Conservation (phyloP, 768 basidiomycete species). For the Lactarius quietus region DNA sequence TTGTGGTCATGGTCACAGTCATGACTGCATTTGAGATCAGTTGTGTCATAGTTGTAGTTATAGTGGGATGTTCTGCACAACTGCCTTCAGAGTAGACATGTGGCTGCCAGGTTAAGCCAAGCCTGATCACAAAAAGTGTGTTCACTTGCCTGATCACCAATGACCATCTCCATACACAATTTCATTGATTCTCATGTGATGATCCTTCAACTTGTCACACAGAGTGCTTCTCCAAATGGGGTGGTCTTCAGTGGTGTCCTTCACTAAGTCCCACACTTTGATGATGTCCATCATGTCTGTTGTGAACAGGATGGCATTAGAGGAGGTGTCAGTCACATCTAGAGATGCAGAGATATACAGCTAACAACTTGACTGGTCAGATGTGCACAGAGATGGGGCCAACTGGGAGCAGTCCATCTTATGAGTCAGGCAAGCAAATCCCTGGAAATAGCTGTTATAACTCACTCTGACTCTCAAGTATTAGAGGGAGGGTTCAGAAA, state of each 20-base stretch:
- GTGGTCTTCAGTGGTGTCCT: conserved; percentile 40
- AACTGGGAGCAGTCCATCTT: conserved; percentile 45
- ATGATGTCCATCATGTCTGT: conserved; percentile 94
- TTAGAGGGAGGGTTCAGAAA: neutral
- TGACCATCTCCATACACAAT: conserved; percentile 60
- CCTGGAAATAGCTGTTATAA: conserved; percentile 41
- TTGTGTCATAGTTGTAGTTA: no score
- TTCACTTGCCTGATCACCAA: conserved; percentile 81
- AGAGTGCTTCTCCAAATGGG: conserved; percentile 51
- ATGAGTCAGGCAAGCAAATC: conserved; percentile 46
- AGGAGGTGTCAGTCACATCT: conserved; percentile 31
- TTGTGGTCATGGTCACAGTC: no score
- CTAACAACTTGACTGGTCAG: conserved; percentile 80
- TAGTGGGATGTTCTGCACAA: no score
- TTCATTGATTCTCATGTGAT: conserved; percentile 82
- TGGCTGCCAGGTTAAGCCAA: no score
- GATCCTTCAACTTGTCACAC: conserved; percentile 57
- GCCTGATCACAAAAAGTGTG: neutral
- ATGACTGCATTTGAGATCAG: no score
- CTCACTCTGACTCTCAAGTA: neutral
- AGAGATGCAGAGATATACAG: conserved; percentile 48
- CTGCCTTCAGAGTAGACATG: no score
- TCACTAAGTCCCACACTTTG: conserved; percentile 68
- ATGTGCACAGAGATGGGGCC: conserved; percentile 81
- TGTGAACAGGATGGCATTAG: conserved; percentile 57